These are phyloP conservation scores for Microthyrium microscopicum DNA, from an alignment of 2,329 filamentous ascomycete species.

Conservation along the genomic window DNA sequence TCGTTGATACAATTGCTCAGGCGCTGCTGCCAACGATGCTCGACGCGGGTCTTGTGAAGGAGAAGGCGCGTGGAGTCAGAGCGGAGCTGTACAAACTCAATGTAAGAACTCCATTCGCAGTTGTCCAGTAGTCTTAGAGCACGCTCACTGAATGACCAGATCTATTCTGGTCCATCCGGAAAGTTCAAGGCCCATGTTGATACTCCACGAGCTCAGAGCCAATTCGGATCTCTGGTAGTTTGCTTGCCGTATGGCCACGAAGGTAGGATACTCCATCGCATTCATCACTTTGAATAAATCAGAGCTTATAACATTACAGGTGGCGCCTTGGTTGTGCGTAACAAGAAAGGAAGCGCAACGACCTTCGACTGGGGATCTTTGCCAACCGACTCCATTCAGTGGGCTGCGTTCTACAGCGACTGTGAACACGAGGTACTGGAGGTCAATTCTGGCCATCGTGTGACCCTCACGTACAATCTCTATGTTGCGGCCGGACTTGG, in stretches of 20 bases:
- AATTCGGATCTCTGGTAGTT: constrained; percentile 39
- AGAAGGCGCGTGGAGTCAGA: constrained; percentile 15
- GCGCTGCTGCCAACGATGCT: constrained; percentile 22
- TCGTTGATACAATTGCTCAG: constrained; percentile 35
- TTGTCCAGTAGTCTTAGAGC: background rate
- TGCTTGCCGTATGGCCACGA: constrained; percentile 26
- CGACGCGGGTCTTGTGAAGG: constrained; percentile 9
- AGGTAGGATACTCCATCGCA: constrained; percentile 10
- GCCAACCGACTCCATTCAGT: constrained; percentile 16
- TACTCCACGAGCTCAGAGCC: constrained; percentile 30
- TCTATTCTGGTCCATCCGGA: constrained; percentile 35
- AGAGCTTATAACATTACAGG: constrained; percentile 15
- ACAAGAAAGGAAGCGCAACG: constrained; percentile 19
- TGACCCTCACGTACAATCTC: constrained; percentile 46
- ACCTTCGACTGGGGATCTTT: constrained; percentile 26
- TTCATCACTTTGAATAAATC: background rate
- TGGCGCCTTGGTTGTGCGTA: constrained; percentile 27
- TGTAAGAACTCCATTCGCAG: constrained; percentile 16
- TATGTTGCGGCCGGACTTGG: constrained; percentile 25
- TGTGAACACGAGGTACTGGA: constrained; percentile 36
- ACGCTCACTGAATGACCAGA: constrained; percentile 15
- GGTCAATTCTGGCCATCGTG: constrained; percentile 33
- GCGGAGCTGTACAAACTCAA: constrained; percentile 44
- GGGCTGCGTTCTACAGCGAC: constrained; percentile 38
- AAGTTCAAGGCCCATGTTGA: constrained; percentile 37